A percentile compares a stretch with the other conserved stretches of the same genome.
Conservation (phyloP, 345 rosid genomes). For the Draba incana region DNA sequence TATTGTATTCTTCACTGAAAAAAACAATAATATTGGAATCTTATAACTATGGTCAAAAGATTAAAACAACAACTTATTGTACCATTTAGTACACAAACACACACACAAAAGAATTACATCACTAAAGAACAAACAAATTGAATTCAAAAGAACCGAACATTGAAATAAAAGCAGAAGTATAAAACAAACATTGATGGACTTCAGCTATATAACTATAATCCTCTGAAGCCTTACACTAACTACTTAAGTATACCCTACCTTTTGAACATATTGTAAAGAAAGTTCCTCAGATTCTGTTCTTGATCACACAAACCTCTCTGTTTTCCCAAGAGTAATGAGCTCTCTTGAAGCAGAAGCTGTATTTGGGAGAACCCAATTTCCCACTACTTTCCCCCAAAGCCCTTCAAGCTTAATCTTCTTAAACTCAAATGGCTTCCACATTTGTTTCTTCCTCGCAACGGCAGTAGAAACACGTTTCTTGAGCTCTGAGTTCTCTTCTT, state of each 20-base stretch:
- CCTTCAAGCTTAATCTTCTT: slow-evolving; percentile 32
- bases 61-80: slow-evolving; percentile 5
- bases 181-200: slow-evolving; percentile 24
- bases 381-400: slow-evolving; percentile 28
- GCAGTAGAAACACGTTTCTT: slow-evolving; percentile 31
- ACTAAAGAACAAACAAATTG: slow-evolving; percentile 14
- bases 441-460: slow-evolving; percentile 29
- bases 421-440: slow-evolving; percentile 38
- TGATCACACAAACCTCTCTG: slow-evolving; percentile 7
- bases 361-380: slow-evolving; percentile 31
- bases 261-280: slow-evolving; percentile 11
- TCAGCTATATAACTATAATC: slow-evolving; percentile 11
- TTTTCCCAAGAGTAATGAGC: slow-evolving; percentile 18
- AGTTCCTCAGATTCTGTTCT: slow-evolving; percentile 16
- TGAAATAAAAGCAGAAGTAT: neutral
- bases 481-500: slow-evolving; percentile 42
- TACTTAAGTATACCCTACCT: slow-evolving; percentile 30
- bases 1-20: neutral
- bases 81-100: neutral
- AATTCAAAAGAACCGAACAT: neutral
- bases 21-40: neutral
- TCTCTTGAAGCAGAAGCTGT: slow-evolving; percentile 30
- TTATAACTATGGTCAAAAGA: neutral
- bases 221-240: slow-evolving; percentile 25
- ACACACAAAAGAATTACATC: neutral